Evolutionary conservation across 192 early-diverging fungal genomes (phyloP).

Genomic region (Coemansia furcata): DNA sequence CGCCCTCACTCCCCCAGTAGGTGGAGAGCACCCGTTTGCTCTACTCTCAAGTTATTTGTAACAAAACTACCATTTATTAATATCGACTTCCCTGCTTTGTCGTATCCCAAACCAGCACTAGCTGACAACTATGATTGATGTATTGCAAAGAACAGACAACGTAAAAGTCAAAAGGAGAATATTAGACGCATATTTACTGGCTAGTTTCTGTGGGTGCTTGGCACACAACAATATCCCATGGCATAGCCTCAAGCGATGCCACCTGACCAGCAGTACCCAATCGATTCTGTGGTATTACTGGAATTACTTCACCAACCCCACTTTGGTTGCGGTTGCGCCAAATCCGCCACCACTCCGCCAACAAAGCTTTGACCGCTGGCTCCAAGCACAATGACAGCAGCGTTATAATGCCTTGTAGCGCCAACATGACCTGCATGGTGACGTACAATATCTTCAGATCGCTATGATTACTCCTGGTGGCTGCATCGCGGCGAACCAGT

Average conservation of each 20-base stretch:
- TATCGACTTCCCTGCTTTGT: too few species aligned
- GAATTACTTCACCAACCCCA: neutral
- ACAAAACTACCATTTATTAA: too few species aligned
- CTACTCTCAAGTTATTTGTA: too few species aligned
- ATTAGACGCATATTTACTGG: neutral
- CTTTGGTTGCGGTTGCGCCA: neutral
- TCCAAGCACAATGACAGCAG: constrained; percentile 25
- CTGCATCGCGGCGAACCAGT: constrained; percentile 6
- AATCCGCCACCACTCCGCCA: constrained; percentile 6
- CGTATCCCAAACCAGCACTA: too few species aligned
- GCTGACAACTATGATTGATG: too few species aligned
- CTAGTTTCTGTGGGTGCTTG: neutral
- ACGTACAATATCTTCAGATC: constrained; percentile 26
- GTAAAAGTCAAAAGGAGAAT: neutral
- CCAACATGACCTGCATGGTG: constrained; percentile 28
- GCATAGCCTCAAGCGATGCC: constrained; percentile 9
- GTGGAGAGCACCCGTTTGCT: too few species aligned
- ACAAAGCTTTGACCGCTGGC: constrained; percentile 11
- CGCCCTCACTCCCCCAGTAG: too few species aligned
- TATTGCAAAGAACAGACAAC: neutral
- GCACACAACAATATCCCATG: constrained; percentile 13
- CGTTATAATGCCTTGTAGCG: constrained; percentile 26
- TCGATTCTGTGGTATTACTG: neutral
- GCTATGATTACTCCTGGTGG: neutral
- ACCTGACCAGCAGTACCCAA: neutral